Evolutionary conservation across 768 basidiomycete genomes (phyloP).

Genomic region (Rhodocollybia butyracea): DNA sequence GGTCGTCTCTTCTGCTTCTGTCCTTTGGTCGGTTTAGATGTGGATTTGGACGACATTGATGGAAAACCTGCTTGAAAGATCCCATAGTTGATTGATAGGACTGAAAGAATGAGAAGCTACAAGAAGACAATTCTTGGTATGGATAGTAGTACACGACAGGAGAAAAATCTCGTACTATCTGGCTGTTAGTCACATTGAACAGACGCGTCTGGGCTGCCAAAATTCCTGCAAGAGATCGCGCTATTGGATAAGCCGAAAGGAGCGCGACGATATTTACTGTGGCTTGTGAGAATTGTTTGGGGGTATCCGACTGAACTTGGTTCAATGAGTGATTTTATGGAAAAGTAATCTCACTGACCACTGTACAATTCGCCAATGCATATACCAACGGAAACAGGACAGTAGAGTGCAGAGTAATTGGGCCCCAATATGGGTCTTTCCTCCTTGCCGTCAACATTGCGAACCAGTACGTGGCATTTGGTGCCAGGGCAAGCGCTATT

Average conservation of each 20-base stretch:
- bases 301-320: conserved; percentile 26
- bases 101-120: conserved; percentile 19
- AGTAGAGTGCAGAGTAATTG: conserved; percentile 52
- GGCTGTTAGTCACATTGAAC: conserved; percentile 32
- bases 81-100: conserved; percentile 4
- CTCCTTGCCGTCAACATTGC: conserved; percentile 56
- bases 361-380: conserved; percentile 25
- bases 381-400: conserved; percentile 59
- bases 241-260: background rate
- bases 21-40: background rate
- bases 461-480: conserved; percentile 67
- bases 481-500: conserved; percentile 41
- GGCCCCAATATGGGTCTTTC: conserved; percentile 51
- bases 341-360: background rate
- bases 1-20: conserved; percentile 1
- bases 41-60: background rate
- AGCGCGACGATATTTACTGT: background rate
- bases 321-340: background rate
- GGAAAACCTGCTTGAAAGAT: conserved; percentile 2
- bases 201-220: conserved; percentile 25
- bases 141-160: background rate
- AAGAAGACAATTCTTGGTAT: background rate
- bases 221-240: background rate
- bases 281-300: conserved; percentile 13
- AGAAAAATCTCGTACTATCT: conserved; percentile 30